phyloP scores from a whole-genome alignment of 305 asterid species.

The Fraxinus paxiana region DNA sequence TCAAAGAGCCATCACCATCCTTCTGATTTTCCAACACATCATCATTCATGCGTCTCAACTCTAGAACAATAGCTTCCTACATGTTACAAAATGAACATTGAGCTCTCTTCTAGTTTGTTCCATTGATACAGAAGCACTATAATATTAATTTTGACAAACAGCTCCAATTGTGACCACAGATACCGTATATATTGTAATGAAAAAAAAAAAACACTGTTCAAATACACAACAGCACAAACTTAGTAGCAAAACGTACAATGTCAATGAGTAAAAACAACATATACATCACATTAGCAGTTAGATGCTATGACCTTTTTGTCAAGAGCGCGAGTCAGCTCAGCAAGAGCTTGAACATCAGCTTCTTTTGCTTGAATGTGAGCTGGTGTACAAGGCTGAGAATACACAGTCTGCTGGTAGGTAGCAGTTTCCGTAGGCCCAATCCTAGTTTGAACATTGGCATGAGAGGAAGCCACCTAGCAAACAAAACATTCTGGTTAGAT shows the following conservation, averaged over 20 bases:
- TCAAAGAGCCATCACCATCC: conserved; percentile 27
- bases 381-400: conserved; percentile 39
- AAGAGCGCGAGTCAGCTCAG: conserved; percentile 74
- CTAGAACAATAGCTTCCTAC: conserved; percentile 79
- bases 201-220: not conserved
- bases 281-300: conserved; percentile 13
- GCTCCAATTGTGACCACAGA: conserved; percentile 14
- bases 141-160: not conserved
- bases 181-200: not conserved
- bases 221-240: not conserved
- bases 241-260: not conserved
- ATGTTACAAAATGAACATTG: conserved; percentile 22
- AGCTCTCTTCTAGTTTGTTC: conserved; percentile 9
- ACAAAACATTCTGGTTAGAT: conserved; percentile 26
- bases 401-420: conserved; percentile 35
- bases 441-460: conserved; percentile 38
- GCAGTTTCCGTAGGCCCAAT: conserved; percentile 38
- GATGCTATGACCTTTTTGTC: conserved; percentile 68
- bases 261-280: conserved; percentile 5
- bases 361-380: conserved; percentile 70
- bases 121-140: not conserved
- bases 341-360: conserved; percentile 88
- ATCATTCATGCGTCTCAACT: conserved; percentile 73
- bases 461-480: conserved; percentile 49
- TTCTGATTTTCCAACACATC: conserved; percentile 57